Evolutionary conservation across 257 asterid species (phyloP).

Genomic region (Primulina huaijiensis): DNA sequence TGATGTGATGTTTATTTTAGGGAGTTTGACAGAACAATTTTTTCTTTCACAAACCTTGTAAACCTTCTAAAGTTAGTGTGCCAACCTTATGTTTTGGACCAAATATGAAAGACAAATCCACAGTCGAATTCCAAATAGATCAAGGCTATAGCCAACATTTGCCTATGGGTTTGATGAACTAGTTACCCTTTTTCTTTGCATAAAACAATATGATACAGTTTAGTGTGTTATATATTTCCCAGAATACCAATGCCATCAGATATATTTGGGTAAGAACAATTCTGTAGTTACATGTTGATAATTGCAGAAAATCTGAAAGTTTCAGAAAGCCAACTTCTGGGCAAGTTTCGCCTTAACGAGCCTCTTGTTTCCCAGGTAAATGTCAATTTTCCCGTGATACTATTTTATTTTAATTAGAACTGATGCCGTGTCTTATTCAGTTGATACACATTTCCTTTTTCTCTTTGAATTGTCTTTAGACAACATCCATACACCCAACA

Average conservation of each 20-base stretch:
- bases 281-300: slow-evolving; percentile 22
- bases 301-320: slow-evolving; percentile 46
- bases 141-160: neutral
- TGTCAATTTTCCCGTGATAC: slow-evolving; percentile 20
- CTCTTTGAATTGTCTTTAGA: slow-evolving; percentile 35
- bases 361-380: slow-evolving; percentile 48
- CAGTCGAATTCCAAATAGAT: slow-evolving; percentile 5
- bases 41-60: neutral
- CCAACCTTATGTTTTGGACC: slow-evolving; percentile 19
- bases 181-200: slow-evolving; percentile 11
- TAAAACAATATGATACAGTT: slow-evolving; percentile 15
- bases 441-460: slow-evolving; percentile 6
- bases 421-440: slow-evolving; percentile 15
- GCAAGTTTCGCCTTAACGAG: slow-evolving; percentile 42
- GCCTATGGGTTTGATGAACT: neutral
- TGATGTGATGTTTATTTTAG: neutral
- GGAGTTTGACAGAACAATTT: neutral
- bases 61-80: neutral
- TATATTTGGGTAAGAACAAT: slow-evolving; percentile 11
- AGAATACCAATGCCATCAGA: neutral
- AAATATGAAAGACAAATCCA: slow-evolving; percentile 2
- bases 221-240: slow-evolving; percentile 5
- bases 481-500: slow-evolving; percentile 22
- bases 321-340: slow-evolving; percentile 32
- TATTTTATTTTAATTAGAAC: slow-evolving; percentile 17